Conservation (phyloP, 164 flowering plant genomes). For the Akebia trifoliata region DNA sequence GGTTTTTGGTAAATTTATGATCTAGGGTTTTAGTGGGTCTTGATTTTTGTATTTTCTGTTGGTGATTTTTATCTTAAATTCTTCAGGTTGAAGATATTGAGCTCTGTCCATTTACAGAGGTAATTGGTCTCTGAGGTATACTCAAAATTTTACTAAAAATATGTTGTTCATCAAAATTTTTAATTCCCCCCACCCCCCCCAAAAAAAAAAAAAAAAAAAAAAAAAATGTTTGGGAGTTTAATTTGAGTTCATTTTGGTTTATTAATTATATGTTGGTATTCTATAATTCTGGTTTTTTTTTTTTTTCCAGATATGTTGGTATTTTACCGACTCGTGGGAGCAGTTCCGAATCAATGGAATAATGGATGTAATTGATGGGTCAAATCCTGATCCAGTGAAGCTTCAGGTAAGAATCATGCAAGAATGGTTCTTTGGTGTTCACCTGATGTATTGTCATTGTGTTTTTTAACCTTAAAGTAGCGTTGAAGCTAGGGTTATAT, state of each 20-base stretch:
- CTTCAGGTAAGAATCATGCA: slow-evolving; percentile 45
- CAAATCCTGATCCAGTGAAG: slow-evolving; percentile 51
- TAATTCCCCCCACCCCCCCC: too few relatives aligned
- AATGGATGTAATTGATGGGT: slow-evolving; percentile 63
- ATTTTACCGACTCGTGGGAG: slow-evolving; percentile 94
- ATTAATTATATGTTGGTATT: not conserved
- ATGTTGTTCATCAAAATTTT: not conserved
- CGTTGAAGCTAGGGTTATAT: not conserved
- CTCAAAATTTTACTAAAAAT: not conserved
- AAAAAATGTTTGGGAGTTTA: not conserved
- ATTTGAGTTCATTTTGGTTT: not conserved
- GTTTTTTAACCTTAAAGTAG: not conserved
- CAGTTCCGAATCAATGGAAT: slow-evolving; percentile 81
- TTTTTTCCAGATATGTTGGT: slow-evolving; percentile 79
- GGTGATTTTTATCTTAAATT: not conserved
- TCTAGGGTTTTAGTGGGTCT: not conserved
- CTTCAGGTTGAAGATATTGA: slow-evolving; percentile 78
- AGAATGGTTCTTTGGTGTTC: not conserved
- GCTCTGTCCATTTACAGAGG: slow-evolving; percentile 76
- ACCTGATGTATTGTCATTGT: not conserved
- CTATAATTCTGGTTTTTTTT: slow-evolving; percentile 5
- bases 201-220: too few relatives aligned
- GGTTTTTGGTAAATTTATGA: not conserved
- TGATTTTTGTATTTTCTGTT: not conserved
- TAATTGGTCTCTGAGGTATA: slow-evolving; percentile 28